Conservation (phyloP, 1,139 yeast species). For the Geotrichum aggregatum region DNA sequence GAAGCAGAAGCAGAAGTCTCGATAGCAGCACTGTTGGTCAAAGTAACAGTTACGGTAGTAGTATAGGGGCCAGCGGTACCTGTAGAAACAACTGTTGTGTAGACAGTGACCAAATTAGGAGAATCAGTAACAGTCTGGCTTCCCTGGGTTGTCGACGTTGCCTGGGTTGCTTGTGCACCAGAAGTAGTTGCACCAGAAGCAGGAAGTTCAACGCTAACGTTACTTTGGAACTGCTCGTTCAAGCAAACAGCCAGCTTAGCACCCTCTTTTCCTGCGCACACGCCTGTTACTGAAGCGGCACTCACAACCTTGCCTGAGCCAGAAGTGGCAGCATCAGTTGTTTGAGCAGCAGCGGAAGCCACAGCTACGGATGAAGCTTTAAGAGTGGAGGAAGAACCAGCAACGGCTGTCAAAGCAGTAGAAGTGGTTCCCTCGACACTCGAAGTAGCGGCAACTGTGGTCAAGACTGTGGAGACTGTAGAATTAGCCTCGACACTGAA, state of each 20-base stretch:
- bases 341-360: not conserved
- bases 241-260: constrained; percentile 6
- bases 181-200: not conserved
- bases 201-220: constrained; percentile 8
- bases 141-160: too few relatives aligned
- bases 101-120: not conserved
- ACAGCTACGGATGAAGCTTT: not conserved
- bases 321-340: constrained; percentile 22
- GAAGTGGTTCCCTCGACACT: not conserved
- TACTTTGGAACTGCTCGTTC: constrained; percentile 9
- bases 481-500: not conserved
- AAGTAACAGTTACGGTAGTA: constrained; percentile 20
- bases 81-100: not conserved
- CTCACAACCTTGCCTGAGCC: constrained; percentile 12
- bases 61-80: constrained; percentile 22
- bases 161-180: too few relatives aligned
- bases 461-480: not conserved
- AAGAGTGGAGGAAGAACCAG: not conserved
- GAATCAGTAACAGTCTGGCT: not conserved
- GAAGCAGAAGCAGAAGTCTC: constrained; percentile 6
- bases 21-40: constrained; percentile 4
- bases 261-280: constrained; percentile 14
- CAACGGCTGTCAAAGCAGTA: not conserved
- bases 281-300: constrained; percentile 7
- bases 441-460: not conserved